Percentiles rank a stretch among this genome's conserved stretches.
phyloP scores from a whole-genome alignment of 345 rosid species.

The Adansonia digitata region DNA sequence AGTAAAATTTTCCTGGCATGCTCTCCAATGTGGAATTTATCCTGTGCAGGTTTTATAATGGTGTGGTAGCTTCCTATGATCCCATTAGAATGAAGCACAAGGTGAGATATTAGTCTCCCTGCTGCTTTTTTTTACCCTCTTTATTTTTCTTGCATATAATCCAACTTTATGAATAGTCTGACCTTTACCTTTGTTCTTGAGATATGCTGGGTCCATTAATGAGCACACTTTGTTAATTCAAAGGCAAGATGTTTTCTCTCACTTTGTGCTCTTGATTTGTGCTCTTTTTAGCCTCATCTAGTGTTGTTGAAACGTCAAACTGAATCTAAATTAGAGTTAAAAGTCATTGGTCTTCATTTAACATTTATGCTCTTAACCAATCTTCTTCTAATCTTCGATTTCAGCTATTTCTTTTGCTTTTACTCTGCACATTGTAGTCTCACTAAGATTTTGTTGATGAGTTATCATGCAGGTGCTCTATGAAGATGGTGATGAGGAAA shows the following conservation, averaged over 20 bases:
- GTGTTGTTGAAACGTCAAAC: neutral
- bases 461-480: conserved; percentile 46
- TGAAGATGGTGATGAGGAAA: conserved; percentile 67
- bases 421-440: conserved; percentile 8
- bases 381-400: neutral
- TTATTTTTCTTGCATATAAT: neutral
- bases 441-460: neutral
- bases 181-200: neutral
- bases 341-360: conserved; percentile 1
- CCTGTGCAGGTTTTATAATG: conserved; percentile 59
- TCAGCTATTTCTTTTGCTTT: neutral
- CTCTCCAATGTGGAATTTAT: conserved; percentile 9
- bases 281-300: neutral
- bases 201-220: neutral
- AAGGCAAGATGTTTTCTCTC: conserved; percentile 1
- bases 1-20: conserved; percentile 1
- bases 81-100: conserved; percentile 43
- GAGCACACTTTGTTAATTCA: neutral
- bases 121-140: no score
- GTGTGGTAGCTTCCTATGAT: conserved; percentile 46
- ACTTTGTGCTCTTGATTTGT: neutral
- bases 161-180: neutral
- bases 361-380: neutral
- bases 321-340: neutral
- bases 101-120: no score